Conservation (phyloP, 352 stramenopile species). For the Pythium oligandrum region DNA sequence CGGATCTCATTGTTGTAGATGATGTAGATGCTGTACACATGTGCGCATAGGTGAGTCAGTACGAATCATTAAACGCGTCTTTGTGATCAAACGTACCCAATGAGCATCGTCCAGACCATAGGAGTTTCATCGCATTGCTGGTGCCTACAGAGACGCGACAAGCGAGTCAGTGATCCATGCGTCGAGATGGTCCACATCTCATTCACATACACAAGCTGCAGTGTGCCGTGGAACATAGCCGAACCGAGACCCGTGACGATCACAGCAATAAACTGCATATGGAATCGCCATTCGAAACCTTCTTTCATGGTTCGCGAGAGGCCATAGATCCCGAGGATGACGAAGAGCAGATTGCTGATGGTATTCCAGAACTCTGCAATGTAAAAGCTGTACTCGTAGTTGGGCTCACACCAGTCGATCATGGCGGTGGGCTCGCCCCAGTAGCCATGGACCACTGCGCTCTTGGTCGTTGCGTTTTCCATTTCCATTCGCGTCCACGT, state of each 20-base stretch:
- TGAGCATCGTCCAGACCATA: slow-evolving; percentile 82
- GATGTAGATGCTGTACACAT: slow-evolving; percentile 62
- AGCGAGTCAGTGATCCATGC: too few relatives aligned
- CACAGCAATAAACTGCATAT: slow-evolving; percentile 60
- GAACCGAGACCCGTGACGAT: slow-evolving; percentile 81
- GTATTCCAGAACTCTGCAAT: slow-evolving; percentile 89
- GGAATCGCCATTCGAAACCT: slow-evolving; percentile 74
- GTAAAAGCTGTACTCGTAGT: slow-evolving; percentile 76
- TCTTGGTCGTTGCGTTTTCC: too few relatives aligned
- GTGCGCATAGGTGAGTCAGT: not conserved
- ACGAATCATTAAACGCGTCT: too few relatives aligned
- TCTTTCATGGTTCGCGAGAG: slow-evolving; percentile 53
- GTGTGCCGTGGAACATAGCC: slow-evolving; percentile 80
- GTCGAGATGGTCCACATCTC: slow-evolving; percentile 71
- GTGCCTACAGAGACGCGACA: slow-evolving; percentile 57
- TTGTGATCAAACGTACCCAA: slow-evolving; percentile 30
- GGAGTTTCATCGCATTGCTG: slow-evolving; percentile 84
- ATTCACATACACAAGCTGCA: slow-evolving; percentile 68
- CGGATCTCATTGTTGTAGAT: slow-evolving; percentile 74
- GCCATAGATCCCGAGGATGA: slow-evolving; percentile 68
- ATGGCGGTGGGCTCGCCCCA: slow-evolving; percentile 73
- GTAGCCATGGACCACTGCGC: slow-evolving; percentile 20
- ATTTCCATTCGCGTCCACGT: too few relatives aligned
- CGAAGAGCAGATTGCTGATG: slow-evolving; percentile 74
- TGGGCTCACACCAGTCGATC: slow-evolving; percentile 85